phyloP scores from a whole-genome alignment of 2,329 filamentous ascomycete species.

The Hypoxylon sp. region DNA sequence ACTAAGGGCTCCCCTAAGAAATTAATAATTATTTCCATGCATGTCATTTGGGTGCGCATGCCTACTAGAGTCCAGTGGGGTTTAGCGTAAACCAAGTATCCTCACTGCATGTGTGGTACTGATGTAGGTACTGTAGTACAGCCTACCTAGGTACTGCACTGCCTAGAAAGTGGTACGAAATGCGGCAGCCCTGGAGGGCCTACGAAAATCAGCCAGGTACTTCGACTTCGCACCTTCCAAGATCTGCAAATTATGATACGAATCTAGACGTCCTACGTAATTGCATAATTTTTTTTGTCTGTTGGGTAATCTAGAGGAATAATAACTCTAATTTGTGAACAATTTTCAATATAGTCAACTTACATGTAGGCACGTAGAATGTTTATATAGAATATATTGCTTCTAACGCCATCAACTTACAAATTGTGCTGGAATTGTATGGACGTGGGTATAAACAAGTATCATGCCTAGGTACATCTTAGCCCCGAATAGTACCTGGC shows the following conservation, averaged over 20 bases:
- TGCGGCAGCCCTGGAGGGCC: slow-evolving; percentile 16
- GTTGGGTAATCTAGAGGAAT: slow-evolving; percentile 20
- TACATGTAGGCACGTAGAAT: slow-evolving; percentile 5
- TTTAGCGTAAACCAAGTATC: slow-evolving; percentile 23
- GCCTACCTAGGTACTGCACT: neutral
- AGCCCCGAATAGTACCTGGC: slow-evolving; percentile 10
- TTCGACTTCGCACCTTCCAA: slow-evolving; percentile 20
- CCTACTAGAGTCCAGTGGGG: slow-evolving; percentile 39
- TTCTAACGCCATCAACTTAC: slow-evolving; percentile 7
- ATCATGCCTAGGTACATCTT: slow-evolving; percentile 4
- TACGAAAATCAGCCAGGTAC: slow-evolving; percentile 15
- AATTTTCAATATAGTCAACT: slow-evolving; percentile 12
- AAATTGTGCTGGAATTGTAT: slow-evolving; percentile 1
- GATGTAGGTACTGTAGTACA: slow-evolving; percentile 5
- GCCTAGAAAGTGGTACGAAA: slow-evolving; percentile 19
- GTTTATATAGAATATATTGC: neutral
- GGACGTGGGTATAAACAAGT: neutral
- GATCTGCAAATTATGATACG: slow-evolving; percentile 36
- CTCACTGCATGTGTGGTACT: too few species aligned
- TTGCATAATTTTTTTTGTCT: slow-evolving; percentile 24
- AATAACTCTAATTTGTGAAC: slow-evolving; percentile 13
- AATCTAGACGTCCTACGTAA: slow-evolving; percentile 30
- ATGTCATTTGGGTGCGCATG: slow-evolving; percentile 43
- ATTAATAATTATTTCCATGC: slow-evolving; percentile 46
- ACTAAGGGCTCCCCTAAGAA: slow-evolving; percentile 36